These are phyloP conservation scores for Aspergillus alliaceus DNA, from an alignment of 2,329 filamentous ascomycete genomes.

Conservation along the genomic window DNA sequence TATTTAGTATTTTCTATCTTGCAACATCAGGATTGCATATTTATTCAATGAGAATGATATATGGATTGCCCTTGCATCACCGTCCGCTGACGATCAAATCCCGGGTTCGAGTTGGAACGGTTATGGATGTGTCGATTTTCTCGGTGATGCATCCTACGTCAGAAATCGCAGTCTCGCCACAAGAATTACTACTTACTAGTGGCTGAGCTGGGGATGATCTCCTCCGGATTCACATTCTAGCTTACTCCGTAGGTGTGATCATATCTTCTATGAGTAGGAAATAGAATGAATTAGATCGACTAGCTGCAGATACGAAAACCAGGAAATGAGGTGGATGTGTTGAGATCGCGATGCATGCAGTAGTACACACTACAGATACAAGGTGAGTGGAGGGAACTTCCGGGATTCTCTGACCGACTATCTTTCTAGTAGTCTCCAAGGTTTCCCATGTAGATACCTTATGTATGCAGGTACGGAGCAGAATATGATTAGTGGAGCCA, in stretches of 20 bases:
- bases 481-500: slow-evolving; percentile 4
- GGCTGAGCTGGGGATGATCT: not conserved
- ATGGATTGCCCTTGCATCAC: not conserved
- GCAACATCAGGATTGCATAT: not conserved
- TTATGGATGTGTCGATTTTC: not conserved
- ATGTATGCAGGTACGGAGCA: not conserved
- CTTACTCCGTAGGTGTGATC: not conserved
- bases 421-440: not conserved
- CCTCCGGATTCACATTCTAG: not conserved
- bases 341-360: slow-evolving; percentile 2
- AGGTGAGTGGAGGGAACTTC: not conserved
- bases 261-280: not conserved
- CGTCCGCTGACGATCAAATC: not conserved
- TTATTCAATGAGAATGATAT: not conserved
- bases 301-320: slow-evolving; percentile 10
- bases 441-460: not conserved
- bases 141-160: not conserved
- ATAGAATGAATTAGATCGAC: not conserved
- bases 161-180: too few relatives aligned
- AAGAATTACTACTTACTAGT: not conserved
- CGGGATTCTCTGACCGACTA: not conserved
- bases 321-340: slow-evolving; percentile 9
- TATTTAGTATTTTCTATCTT: not conserved
- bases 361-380: too few relatives aligned
- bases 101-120: too few relatives aligned